Percentiles rank a stretch among this genome's conserved stretches.
phyloP scores from a whole-genome alignment of 257 asterid species.

The Datura wrightii region DNA sequence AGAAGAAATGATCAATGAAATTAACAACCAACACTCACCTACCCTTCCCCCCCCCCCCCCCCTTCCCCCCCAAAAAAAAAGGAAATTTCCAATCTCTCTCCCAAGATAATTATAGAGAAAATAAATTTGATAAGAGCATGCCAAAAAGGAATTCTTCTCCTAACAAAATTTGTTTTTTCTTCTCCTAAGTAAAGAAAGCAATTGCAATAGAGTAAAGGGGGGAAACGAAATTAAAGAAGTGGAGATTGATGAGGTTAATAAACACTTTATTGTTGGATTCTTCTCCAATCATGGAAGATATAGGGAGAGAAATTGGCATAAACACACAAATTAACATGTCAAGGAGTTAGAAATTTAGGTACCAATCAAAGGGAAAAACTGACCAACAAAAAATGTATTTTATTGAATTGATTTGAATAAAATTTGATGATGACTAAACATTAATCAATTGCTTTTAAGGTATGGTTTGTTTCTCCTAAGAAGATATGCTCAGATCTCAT shows the following conservation, averaged over 20 bases:
- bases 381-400: background rate
- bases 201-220: background rate
- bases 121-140: background rate
- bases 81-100: background rate
- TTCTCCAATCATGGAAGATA: background rate
- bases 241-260: background rate
- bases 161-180: background rate
- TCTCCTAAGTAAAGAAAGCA: background rate
- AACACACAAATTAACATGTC: background rate
- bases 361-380: background rate
- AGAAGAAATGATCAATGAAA: background rate
- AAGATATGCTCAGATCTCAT: constrained; percentile 12
- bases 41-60: background rate
- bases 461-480: background rate
- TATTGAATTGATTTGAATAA: background rate
- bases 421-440: background rate
- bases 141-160: background rate
- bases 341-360: background rate
- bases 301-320: background rate
- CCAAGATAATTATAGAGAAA: background rate
- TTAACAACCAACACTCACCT: background rate
- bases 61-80: background rate
- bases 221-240: background rate
- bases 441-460: background rate
- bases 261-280: background rate